Evolutionary conservation across 75 land plant genomes (phyloP).

Genomic region (Picea glauca): DNA sequence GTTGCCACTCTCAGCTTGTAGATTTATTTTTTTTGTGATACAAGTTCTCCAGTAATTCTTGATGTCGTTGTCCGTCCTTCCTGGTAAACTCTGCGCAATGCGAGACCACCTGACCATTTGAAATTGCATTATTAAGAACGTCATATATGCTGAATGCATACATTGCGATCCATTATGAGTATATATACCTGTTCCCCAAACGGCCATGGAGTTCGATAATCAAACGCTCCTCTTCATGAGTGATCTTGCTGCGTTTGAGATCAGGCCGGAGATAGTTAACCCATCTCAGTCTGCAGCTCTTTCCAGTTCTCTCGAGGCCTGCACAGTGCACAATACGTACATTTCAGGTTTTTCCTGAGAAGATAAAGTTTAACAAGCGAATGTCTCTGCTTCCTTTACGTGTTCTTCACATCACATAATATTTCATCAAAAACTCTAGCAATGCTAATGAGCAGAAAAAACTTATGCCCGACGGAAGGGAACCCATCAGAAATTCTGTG

Average conservation of each 20-base stretch:
- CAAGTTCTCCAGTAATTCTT: slow-evolving; percentile 18
- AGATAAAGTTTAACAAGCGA: no score
- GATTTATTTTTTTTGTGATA: slow-evolving; percentile 2
- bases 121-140: no score
- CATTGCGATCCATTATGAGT: no score
- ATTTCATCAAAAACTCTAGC: no score
- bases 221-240: slow-evolving; percentile 36
- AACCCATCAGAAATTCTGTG: no score
- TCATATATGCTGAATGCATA: no score
- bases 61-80: slow-evolving; percentile 16
- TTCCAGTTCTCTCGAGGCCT: slow-evolving; percentile 36
- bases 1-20: neutral
- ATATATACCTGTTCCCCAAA: slow-evolving; percentile 27
- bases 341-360: no score
- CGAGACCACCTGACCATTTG: neutral
- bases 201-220: slow-evolving; percentile 34
- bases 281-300: slow-evolving; percentile 48
- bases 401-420: no score
- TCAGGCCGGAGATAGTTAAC: slow-evolving; percentile 37
- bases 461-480: no score
- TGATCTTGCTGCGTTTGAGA: slow-evolving; percentile 29
- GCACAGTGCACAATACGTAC: neutral
- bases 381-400: no score
- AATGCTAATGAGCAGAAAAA: no score
- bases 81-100: slow-evolving; percentile 12